Conservation (phyloP, 345 rosid genomes). For the Camelina neglecta region DNA sequence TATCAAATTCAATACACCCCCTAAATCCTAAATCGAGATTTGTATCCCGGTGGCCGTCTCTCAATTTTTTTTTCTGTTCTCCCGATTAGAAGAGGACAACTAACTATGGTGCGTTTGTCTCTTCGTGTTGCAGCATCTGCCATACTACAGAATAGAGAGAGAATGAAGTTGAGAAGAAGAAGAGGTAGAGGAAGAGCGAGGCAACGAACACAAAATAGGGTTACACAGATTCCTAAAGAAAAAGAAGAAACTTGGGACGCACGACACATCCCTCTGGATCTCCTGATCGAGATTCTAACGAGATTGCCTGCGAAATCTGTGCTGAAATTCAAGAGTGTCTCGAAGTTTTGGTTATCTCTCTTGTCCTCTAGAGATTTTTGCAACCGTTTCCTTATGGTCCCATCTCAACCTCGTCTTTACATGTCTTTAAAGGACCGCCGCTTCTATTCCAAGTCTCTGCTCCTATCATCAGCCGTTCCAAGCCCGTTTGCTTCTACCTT, state of each 20-base stretch:
- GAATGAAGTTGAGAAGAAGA: not conserved
- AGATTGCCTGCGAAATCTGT: not conserved
- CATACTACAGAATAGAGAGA: not conserved
- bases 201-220: not conserved
- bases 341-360: not conserved
- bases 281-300: not conserved
- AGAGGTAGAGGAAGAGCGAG: not conserved
- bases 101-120: not conserved
- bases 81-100: too few relatives aligned
- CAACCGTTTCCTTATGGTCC: not conserved
- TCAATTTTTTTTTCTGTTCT: too few relatives aligned
- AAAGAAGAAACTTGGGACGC: not conserved
- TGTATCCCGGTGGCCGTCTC: too few relatives aligned
- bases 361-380: not conserved
- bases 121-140: not conserved
- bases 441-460: too few relatives aligned
- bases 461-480: not conserved
- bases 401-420: constrained; percentile 2
- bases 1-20: too few relatives aligned
- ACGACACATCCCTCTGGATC: not conserved
- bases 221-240: not conserved
- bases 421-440: not conserved
- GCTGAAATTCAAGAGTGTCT: not conserved
- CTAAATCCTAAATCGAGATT: too few relatives aligned
- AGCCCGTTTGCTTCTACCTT: not conserved